Percentiles rank a stretch among this genome's conserved stretches.
phyloP scores from a whole-genome alignment of 345 rosid species.

The Eucalyptus brandiana region DNA sequence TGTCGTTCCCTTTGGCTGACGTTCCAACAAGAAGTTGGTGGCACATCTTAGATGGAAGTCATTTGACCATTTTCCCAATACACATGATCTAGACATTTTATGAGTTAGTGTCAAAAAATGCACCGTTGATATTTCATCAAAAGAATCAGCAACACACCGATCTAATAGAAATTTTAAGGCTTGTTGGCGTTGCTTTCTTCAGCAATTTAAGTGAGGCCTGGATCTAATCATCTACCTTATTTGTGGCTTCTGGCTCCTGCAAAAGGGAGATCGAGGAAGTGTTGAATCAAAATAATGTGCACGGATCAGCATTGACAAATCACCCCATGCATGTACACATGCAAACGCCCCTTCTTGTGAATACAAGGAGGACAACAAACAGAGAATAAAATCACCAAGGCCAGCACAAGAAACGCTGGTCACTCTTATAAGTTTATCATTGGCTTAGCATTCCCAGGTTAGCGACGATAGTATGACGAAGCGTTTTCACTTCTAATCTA shows the following conservation, averaged over 20 bases:
- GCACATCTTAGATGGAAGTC: background rate
- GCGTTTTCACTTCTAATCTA: background rate
- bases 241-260: constrained; percentile 28
- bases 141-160: background rate
- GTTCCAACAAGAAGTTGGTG: background rate
- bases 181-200: background rate
- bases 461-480: background rate
- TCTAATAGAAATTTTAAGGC: background rate
- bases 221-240: background rate
- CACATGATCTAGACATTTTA: background rate
- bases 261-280: background rate
- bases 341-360: background rate
- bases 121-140: background rate
- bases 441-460: background rate
- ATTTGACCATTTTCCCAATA: background rate
- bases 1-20: background rate
- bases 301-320: background rate
- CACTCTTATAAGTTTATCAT: background rate
- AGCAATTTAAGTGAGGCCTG: background rate
- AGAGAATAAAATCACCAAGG: background rate
- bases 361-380: background rate
- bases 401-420: too few relatives aligned
- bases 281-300: background rate
- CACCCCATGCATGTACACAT: background rate
- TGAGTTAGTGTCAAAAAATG: too few relatives aligned